Evolutionary conservation across 2,329 filamentous ascomycete species (phyloP), one percentile per base, ranked within the genome.

Genomic region (Beauveria varroae): DNA sequence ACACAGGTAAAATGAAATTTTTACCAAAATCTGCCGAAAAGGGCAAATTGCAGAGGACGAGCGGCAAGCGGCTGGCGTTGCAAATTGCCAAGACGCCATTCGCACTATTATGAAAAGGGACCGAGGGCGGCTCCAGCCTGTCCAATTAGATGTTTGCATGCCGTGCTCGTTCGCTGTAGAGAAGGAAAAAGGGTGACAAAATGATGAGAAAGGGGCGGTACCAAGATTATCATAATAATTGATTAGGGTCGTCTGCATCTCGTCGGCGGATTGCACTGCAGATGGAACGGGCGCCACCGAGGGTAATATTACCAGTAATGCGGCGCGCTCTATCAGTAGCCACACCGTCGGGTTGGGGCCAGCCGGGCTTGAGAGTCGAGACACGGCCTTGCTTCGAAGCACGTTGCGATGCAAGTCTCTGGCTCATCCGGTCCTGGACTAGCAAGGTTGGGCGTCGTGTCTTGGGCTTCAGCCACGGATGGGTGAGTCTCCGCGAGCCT

Each of bases 261-360:
- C 44, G 30, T 49, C 30, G 41, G 54, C 53, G 51, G 54, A 28
- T 57, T 34, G 28, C 41, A 37, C 24, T 16, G 26, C n/a, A 37
- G 37, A 58, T 51, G 56, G 56, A 51, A 22, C 40, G 34, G 47
- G 47, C 56, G 56, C 56, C 34, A 58, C 56, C 56, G 34, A 58
- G 44, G 22, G 56, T 58, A 58, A 58, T 58, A 58, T 51, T 14
- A 34, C 30, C 30, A 34, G 30, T 41, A 58, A 58, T 58, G 46
- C 56, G 18, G n/a, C 1, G n/a, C 1, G 46, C 56, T 58, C 34
- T 37, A n/a, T n/a, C n/a, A n/a, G n/a, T n/a, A 37, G 12, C 34
- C 12, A 37, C 34, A 37, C 12, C 34, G 12, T 37, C 34, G 12
- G 34, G 34, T 37, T 37, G 34, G 34, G 5, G 34, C 34, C 34